Conservation (phyloP, 2,329 filamentous ascomycete species). For the Fusarium hostae region DNA sequence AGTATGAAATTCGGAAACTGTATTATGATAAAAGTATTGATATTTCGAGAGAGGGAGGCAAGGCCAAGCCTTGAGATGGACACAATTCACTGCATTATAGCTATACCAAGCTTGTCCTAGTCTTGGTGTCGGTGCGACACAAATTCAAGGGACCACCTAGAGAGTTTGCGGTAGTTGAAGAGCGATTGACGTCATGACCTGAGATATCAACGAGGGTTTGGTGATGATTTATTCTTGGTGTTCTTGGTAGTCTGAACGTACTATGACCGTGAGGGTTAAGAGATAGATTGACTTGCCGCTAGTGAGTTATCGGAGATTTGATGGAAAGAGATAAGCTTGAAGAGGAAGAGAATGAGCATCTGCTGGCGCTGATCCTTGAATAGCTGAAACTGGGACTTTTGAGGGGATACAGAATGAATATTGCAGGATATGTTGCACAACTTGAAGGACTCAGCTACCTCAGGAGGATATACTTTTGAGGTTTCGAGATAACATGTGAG, state of each 20-base stretch:
- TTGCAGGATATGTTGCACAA: background rate
- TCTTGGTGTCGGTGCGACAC: slow-evolving; percentile 14
- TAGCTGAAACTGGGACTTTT: slow-evolving; percentile 23
- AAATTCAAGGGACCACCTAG: slow-evolving; percentile 27
- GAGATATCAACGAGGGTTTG: slow-evolving; percentile 13
- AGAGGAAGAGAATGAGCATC: background rate
- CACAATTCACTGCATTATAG: background rate
- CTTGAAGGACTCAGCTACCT: background rate
- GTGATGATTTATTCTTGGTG: slow-evolving; percentile 24
- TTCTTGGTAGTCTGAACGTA: slow-evolving; percentile 6
- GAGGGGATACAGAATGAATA: background rate
- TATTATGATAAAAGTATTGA: background rate
- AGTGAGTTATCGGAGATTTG: background rate
- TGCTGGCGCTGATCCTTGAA: slow-evolving; percentile 17
- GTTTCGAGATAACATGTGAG: background rate
- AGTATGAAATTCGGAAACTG: too few relatives aligned
- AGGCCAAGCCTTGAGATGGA: slow-evolving; percentile 4
- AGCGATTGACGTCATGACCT: slow-evolving; percentile 34
- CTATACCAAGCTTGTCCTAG: slow-evolving; percentile 24
- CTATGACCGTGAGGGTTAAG: background rate
- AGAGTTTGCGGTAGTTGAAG: slow-evolving; percentile 3
- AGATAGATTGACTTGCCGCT: background rate
- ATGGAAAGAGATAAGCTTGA: background rate
- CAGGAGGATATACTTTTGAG: background rate
- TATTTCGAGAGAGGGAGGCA: background rate